phyloP scores from a whole-genome alignment of 139 green algal genomes.

The Picochlorum sp. region DNA sequence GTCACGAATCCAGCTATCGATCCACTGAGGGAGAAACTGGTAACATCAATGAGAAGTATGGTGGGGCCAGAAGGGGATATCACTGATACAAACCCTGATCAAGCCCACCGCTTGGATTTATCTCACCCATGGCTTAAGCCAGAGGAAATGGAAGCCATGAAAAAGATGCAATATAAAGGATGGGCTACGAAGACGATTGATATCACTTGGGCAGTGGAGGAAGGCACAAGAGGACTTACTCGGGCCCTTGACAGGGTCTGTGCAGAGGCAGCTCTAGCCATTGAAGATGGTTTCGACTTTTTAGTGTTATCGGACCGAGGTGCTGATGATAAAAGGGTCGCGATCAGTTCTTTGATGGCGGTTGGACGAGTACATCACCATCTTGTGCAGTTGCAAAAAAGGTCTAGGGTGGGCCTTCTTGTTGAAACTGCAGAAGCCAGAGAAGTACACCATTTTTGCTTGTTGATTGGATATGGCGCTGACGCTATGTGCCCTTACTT shows the following conservation, averaged over 20 bases:
- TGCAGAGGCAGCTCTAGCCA: slow-evolving; percentile 54
- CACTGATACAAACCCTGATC: slow-evolving; percentile 31
- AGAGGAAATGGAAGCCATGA: slow-evolving; percentile 74
- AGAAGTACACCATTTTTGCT: slow-evolving; percentile 88
- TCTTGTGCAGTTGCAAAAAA: slow-evolving; percentile 55
- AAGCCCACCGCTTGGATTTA: slow-evolving; percentile 70
- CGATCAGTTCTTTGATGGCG: slow-evolving; percentile 73
- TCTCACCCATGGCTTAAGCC: slow-evolving; percentile 66
- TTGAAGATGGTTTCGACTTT: slow-evolving; percentile 65
- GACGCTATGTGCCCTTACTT: slow-evolving; percentile 93
- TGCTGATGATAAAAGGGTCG: slow-evolving; percentile 38
- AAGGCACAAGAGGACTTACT: slow-evolving; percentile 60
- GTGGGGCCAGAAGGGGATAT: slow-evolving; percentile 88
- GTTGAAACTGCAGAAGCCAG: slow-evolving; percentile 70
- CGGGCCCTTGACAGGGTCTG: slow-evolving; percentile 61
- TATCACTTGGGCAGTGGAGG: slow-evolving; percentile 60
- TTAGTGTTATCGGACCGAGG: slow-evolving; percentile 66
- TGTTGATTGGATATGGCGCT: slow-evolving; percentile 81
- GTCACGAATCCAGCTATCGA: slow-evolving; percentile 97
- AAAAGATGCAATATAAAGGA: slow-evolving; percentile 42
- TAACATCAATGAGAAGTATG: slow-evolving; percentile 83
- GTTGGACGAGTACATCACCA: slow-evolving; percentile 82
- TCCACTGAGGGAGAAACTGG: slow-evolving; percentile 87
- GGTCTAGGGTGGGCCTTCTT: slow-evolving; percentile 60
- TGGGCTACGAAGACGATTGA: slow-evolving; percentile 76